phyloP scores from a whole-genome alignment of 108 stramenopile species.

The Fistulifera solaris region DNA sequence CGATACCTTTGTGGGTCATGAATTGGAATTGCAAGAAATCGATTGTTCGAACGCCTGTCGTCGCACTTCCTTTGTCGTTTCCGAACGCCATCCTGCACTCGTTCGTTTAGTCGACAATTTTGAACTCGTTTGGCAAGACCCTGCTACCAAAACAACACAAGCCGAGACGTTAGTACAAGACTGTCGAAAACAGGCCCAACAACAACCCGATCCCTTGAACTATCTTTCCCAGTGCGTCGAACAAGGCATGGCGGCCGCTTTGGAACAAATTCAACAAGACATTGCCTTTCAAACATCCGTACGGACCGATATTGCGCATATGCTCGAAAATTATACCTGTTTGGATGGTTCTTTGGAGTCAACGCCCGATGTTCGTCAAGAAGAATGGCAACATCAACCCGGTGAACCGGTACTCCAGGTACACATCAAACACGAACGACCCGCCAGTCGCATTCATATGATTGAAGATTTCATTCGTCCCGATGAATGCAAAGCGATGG shows the following conservation, averaged over 20 bases:
- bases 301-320: slow-evolving; percentile 28
- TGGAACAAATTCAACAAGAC: slow-evolving; percentile 38
- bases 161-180: slow-evolving; percentile 32
- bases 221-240: slow-evolving; percentile 27
- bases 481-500: slow-evolving; percentile 75
- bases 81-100: slow-evolving; percentile 7
- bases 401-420: slow-evolving; percentile 26
- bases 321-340: slow-evolving; percentile 75
- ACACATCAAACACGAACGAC: slow-evolving; percentile 40
- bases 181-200: slow-evolving; percentile 31
- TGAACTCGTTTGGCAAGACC: slow-evolving; percentile 37
- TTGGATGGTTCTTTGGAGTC: slow-evolving; percentile 45
- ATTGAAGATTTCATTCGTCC: slow-evolving; percentile 65
- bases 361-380: slow-evolving; percentile 16
- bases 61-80: slow-evolving; percentile 25
- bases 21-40: slow-evolving; percentile 61
- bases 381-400: slow-evolving; percentile 4
- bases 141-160: slow-evolving; percentile 41
- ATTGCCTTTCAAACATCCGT: slow-evolving; percentile 40
- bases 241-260: slow-evolving; percentile 10
- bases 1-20: slow-evolving; percentile 62
- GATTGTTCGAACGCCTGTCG: slow-evolving; percentile 34
- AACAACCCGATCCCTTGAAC: slow-evolving; percentile 8
- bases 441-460: slow-evolving; percentile 62
- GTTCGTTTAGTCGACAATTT: slow-evolving; percentile 26